These are phyloP conservation scores for Dimocarpus longan DNA, from an alignment of 345 rosid species.

Conservation along the genomic window DNA sequence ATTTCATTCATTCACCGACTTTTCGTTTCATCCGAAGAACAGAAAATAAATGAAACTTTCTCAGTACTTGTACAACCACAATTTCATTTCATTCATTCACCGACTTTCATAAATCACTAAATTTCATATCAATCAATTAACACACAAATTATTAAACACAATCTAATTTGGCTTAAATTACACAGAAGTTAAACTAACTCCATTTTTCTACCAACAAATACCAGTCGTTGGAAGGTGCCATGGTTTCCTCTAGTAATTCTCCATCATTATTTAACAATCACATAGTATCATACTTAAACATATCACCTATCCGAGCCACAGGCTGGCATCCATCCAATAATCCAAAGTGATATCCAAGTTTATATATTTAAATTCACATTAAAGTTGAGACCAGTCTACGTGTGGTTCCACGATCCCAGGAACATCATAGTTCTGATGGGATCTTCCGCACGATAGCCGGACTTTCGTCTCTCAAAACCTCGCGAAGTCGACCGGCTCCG, in stretches of 20 bases:
- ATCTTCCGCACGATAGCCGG: conserved; percentile 37
- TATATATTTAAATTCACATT: not conserved
- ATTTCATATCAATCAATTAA: no score
- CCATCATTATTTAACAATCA: not conserved
- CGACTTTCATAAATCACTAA: no score
- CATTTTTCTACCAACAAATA: not conserved
- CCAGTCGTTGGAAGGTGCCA: not conserved
- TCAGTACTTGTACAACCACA: no score
- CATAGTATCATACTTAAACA: not conserved
- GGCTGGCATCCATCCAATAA: not conserved
- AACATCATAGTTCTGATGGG: conserved; percentile 68
- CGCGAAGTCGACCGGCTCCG: conserved; percentile 8
- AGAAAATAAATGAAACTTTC: not conserved
- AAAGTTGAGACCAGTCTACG: conserved; percentile 17
- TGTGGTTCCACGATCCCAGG: conserved; percentile 65
- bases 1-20: no score
- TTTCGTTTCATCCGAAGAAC: not conserved
- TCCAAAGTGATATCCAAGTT: not conserved
- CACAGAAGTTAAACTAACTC: not conserved
- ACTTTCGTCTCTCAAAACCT: conserved; percentile 40
- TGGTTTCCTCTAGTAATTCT: not conserved
- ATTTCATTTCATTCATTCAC: no score
- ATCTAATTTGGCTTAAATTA: no score
- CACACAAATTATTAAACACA: no score
- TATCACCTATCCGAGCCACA: no score